Conservation (phyloP, 345 rosid genomes). For the Hypericum perforatum region DNA sequence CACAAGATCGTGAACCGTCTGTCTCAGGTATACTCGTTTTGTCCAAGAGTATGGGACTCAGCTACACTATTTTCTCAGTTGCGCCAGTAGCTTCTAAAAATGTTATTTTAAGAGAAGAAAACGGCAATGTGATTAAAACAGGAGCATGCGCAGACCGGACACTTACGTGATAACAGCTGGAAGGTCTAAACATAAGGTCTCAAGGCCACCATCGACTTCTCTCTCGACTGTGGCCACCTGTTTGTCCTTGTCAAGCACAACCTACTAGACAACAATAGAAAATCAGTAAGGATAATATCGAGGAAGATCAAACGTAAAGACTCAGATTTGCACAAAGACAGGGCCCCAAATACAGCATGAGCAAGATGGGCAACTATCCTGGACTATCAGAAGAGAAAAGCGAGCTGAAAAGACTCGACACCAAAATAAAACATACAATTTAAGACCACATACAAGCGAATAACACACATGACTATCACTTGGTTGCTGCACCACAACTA, state of each 20-base stretch:
- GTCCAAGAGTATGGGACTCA: no score
- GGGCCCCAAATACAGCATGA: no score
- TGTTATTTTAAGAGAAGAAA: neutral
- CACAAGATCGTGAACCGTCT: no score
- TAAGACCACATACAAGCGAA: neutral
- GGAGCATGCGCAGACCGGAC: neutral
- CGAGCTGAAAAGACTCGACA: no score
- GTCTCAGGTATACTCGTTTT: no score
- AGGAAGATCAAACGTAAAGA: neutral
- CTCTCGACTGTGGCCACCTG: conserved; percentile 63
- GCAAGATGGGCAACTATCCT: no score
- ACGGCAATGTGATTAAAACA: conserved; percentile 3
- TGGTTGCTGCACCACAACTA: no score
- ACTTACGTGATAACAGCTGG: conserved; percentile 88
- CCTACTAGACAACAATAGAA: conserved; percentile 44
- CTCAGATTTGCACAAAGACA: neutral
- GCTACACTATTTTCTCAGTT: no score
- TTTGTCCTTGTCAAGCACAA: conserved; percentile 66
- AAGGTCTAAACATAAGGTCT: conserved; percentile 58
- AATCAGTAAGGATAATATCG: conserved; percentile 3
- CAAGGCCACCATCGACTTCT: conserved; percentile 97
- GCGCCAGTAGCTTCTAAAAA: no score
- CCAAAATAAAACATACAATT: neutral
- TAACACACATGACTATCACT: neutral
- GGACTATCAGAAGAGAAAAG: no score